Base-by-base conservation (phyloP, 1,284 basidiomycete genomes). In the Cryptococcus sp. region DNA sequence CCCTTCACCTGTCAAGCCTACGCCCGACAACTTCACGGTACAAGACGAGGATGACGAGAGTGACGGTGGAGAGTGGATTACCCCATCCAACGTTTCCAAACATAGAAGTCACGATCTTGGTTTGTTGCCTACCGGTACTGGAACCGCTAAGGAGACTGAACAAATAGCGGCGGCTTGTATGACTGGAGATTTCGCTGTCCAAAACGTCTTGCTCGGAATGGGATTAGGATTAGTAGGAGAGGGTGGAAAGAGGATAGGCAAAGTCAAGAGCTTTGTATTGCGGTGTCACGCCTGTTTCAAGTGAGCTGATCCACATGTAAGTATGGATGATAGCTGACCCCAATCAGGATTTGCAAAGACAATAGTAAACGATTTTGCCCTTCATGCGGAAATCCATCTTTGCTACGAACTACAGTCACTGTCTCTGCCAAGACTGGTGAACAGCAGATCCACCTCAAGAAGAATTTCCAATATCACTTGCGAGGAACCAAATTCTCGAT, bases 221-320 rank as follows among this genome's bases (percentile, higher is more conserved):
- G 89, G 90, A 0, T 78, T 99, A 54, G 88, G 86, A 60, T 81
- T 98, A 33, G 86, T 98, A n/a, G 88, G 92, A 13, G 83, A 89
- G 15, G 91, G 94, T 64, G 96, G 96, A 6, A 90, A 88, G 78
- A 83, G 86, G 64, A 95, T 99, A 59, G 83, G 88, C 62, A 88
- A 86, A 64, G 87, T 98, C 35, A 93, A 95, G 79, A 97, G 86
- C 60, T 98, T 92, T 90, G 91, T 98, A 1, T 79, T 98, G 61
- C 80, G 96, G 56, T 99, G 96, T 77, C 96, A 99, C 78, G 96
- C 93, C 14, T 99, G 96, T 78, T 98, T 94, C 84, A 98, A 98
- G 93, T 97, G 70, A 77, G 90, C 81, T 34, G 10, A 11, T 8
- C 14, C 45, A 45, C 36, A 11, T 35, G 3, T 30, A 13, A 23